These are phyloP conservation scores for Rhododendron molle DNA, from an alignment of 148 eudicot species.

Conservation along the genomic window DNA sequence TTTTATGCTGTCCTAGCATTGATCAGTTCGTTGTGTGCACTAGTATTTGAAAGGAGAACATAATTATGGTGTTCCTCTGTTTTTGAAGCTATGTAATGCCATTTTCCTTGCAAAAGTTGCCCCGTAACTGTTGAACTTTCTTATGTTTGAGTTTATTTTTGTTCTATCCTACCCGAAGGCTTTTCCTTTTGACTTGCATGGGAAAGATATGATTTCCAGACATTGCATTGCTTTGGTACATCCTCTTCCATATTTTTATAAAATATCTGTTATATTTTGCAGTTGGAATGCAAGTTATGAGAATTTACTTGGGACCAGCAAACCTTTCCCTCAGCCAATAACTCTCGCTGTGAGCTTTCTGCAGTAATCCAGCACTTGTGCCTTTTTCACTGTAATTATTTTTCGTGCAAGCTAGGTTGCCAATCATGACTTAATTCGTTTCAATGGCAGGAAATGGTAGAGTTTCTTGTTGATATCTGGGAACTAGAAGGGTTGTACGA, in stretches of 20 bases:
- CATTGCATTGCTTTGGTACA: neutral
- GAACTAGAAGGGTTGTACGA: conserved; percentile 56
- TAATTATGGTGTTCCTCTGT: neutral
- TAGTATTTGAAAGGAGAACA: neutral
- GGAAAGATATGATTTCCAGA: neutral
- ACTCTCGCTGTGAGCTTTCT: conserved; percentile 52
- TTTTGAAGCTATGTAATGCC: neutral
- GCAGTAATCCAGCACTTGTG: neutral
- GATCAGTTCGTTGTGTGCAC: neutral
- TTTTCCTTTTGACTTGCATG: neutral
- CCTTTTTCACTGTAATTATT: neutral
- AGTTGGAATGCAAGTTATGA: conserved; percentile 71
- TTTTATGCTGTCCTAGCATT: neutral
- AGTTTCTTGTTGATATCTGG: conserved; percentile 53
- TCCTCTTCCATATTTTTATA: neutral
- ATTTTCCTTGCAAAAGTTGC: neutral
- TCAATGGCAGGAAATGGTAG: conserved; percentile 47
- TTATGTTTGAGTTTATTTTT: neutral
- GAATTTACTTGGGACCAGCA: conserved; percentile 60
- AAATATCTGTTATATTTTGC: conserved; percentile 20
- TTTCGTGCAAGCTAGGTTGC: neutral
- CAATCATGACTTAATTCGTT: neutral
- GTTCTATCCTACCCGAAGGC: neutral
- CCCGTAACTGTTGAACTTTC: neutral
- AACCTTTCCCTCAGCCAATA: conserved; percentile 60